Conservation (phyloP, 805 yeast species). For the Schizosaccharomyces pombe region ASM294v3 CU329670.1:5029501-5030000, state of each 20-base stretch:
- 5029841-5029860: too few relatives aligned
- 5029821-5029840: not conserved
- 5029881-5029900: too few relatives aligned
- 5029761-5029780: not conserved
- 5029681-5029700: conserved; percentile 7
- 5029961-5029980: too few relatives aligned
- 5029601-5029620: conserved; percentile 13
- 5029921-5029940: too few relatives aligned
- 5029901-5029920: too few relatives aligned
- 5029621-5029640: conserved; percentile 16
- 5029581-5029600: conserved; percentile 10
- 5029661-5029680: conserved; percentile 8
- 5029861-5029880: too few relatives aligned
- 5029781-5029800: not conserved
- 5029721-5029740: conserved; percentile 10
- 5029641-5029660: conserved; percentile 15
- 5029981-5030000: too few relatives aligned
- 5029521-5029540: conserved; percentile 19
- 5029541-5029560: conserved; percentile 13
- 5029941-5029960: too few relatives aligned
- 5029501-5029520: conserved; percentile 19
- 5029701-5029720: conserved; percentile 12
- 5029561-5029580: conserved; percentile 18
- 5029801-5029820: not conserved
- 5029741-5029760: conserved; percentile 1